Base-by-base conservation (phyloP, 1,139 yeast genomes). In the Taphrina deformans region DNA sequence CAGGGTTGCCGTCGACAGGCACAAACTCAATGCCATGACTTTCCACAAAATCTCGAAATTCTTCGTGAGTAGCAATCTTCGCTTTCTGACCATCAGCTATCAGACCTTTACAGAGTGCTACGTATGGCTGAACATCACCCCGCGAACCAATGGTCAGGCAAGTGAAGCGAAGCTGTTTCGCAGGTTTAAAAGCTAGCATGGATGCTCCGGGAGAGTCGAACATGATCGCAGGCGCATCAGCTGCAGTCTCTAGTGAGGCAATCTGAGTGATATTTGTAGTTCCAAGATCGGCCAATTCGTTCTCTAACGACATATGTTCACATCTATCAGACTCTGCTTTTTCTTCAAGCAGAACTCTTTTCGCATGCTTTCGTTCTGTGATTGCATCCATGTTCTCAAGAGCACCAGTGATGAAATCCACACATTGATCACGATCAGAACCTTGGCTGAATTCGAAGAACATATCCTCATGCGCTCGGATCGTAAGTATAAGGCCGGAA, bases 101-200 rank as follows among this genome's bases (percentile, higher is more conserved):
- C 56, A 92, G 78, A 0, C 93, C 96, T 70, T 85, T 84, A 0
- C 89, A 95, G n/a, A 92, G 77, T 0, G 98, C 93, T 69, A 92
- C 87, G 73, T 91, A 93, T 0, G 98, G 98, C 74, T 92, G 98
- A 6, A 92, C 98, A 75, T 92, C 98, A 51, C 98, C 98, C 66
- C 98, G 79, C 0, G 97, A 89, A 0, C 98, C 98, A 72, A 92
- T 92, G 0, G 98, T 92, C 66, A 92, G 77, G 65, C 91, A 77
- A 0, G 90, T 87, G 71, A 92, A 83, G 51, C 81, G 83, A 69
- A 82, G 82, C 0, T 84, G 77, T 55, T 53, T 60, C 29, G 67
- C 58, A 26, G 72, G 68, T 55, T 66, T 69, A 45, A 68, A 63
- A 16, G 60, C 33, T 21, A 55, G 24, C n/a, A 62, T n/a, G 5